Conservation (phyloP, 2,329 filamentous ascomycete genomes). For the Nothophaeocryptopus gaeumannii region DNA sequence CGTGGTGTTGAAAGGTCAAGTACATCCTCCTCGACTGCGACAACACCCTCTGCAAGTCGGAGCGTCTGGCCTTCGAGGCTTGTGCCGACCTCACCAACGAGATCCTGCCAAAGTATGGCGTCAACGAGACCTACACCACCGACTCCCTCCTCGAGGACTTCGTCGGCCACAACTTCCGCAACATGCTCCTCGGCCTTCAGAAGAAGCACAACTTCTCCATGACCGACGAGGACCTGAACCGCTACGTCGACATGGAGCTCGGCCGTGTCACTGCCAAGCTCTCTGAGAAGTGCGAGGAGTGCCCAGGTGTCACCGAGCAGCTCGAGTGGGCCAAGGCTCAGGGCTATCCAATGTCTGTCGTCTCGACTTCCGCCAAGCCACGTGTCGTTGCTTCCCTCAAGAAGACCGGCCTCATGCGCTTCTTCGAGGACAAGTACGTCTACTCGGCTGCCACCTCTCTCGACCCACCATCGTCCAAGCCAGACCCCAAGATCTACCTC, state of each 20-base stretch:
- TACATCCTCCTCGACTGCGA: conserved; percentile 60
- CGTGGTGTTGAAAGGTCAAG: conserved; percentile 37
- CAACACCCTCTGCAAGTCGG: conserved; percentile 91
- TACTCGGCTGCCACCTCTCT: conserved; percentile 82
- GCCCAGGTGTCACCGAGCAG: conserved; percentile 58
- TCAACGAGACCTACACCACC: conserved; percentile 71
- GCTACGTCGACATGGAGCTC: conserved; percentile 74
- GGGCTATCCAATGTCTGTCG: conserved; percentile 70
- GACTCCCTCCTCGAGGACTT: conserved; percentile 78
- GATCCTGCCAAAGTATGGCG: conserved; percentile 66
- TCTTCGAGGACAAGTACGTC: conserved; percentile 68
- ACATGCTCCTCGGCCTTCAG: conserved; percentile 78
- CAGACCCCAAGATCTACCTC: conserved; percentile 84
- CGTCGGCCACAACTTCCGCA: conserved; percentile 91
- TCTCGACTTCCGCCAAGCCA: conserved; percentile 74
- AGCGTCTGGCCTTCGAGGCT: conserved; percentile 86
- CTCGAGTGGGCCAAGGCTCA: conserved; percentile 57
- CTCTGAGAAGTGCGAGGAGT: conserved; percentile 35
- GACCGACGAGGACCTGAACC: conserved; percentile 64
- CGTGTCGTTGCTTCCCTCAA: conserved; percentile 74
- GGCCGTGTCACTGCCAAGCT: conserved; percentile 81
- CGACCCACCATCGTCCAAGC: conserved; percentile 78
- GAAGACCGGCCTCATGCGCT: conserved; percentile 76
- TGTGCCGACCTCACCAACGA: conserved; percentile 87
- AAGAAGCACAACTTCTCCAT: conserved; percentile 73